Conservation (phyloP, 83 land plant genomes). For the Diphasiastrum complanatum region DNA sequence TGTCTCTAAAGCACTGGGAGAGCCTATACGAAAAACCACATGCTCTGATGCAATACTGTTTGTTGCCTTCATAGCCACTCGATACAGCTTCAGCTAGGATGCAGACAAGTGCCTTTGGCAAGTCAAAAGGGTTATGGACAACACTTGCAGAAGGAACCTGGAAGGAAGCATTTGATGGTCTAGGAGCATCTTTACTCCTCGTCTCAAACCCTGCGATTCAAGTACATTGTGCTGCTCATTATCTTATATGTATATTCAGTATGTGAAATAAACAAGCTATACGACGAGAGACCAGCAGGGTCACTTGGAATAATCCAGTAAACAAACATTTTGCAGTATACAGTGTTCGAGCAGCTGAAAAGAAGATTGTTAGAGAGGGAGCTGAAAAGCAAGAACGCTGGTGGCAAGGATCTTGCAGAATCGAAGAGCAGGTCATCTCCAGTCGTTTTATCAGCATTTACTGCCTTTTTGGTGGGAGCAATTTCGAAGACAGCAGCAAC, state of each 20-base stretch:
- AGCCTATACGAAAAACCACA: too few relatives aligned
- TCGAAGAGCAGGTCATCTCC: constrained; percentile 36
- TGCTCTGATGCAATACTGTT: too few relatives aligned
- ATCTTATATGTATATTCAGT: too few relatives aligned
- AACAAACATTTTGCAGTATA: constrained; percentile 74
- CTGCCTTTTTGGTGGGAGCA: constrained; percentile 82
- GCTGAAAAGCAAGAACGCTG: constrained; percentile 15
- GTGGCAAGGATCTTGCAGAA: background rate
- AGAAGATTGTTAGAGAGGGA: constrained; percentile 37
- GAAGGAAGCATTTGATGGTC: constrained; percentile 80
- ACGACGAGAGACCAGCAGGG: too few relatives aligned
- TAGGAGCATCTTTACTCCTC: constrained; percentile 81
- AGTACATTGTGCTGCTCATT: too few relatives aligned
- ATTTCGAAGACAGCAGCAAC: constrained; percentile 82
- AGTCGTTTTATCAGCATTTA: constrained; percentile 68
- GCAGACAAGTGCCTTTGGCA: constrained; percentile 93
- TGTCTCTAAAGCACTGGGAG: background rate
- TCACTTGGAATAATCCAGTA: too few relatives aligned
- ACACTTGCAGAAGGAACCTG: constrained; percentile 61
- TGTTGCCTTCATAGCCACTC: constrained; percentile 64
- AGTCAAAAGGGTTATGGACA: constrained; percentile 69
- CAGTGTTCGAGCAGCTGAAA: constrained; percentile 87
- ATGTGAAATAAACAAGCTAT: too few relatives aligned
- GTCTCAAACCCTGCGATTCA: constrained; percentile 88
- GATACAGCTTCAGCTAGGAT: constrained; percentile 91